Evolutionary conservation across 202 grass and related monocot species (phyloP).

Genomic region (Elaeis oleifera): DNA sequence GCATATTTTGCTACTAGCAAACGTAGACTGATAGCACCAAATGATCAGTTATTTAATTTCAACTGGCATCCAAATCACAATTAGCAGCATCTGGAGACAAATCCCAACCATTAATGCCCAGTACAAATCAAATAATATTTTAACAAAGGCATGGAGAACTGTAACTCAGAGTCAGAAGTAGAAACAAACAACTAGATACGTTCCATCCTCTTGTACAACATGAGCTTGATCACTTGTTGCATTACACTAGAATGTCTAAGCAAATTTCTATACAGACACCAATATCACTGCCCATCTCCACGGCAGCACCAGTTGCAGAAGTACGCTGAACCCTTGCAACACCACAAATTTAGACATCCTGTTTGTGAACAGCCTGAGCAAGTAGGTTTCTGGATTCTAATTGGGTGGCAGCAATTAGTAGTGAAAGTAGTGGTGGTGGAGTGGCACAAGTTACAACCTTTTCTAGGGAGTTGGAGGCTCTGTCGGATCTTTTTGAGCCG

Average conservation of each 20-base stretch:
- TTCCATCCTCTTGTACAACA: too few relatives aligned
- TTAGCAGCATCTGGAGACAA: too few relatives aligned
- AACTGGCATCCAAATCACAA: too few relatives aligned
- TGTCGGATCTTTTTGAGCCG: slow-evolving; percentile 78
- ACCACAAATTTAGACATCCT: slow-evolving; percentile 31
- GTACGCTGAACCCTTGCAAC: slow-evolving; percentile 25
- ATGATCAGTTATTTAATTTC: too few relatives aligned
- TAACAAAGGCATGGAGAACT: too few relatives aligned
- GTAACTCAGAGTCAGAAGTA: too few relatives aligned
- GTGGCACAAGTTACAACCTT: slow-evolving; percentile 5
- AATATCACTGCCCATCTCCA: slow-evolving; percentile 8
- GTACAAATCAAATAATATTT: too few relatives aligned
- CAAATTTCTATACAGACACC: slow-evolving; percentile 19
- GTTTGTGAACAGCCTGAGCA: slow-evolving; percentile 40
- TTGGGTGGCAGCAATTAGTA: slow-evolving; percentile 71
- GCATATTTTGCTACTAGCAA: too few relatives aligned
- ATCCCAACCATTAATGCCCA: too few relatives aligned
- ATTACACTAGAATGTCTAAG: not conserved
- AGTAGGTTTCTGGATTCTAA: slow-evolving; percentile 57
- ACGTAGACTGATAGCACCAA: too few relatives aligned
- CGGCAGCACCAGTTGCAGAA: slow-evolving; percentile 28
- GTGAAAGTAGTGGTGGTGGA: slow-evolving; percentile 76
- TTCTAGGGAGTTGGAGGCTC: slow-evolving; percentile 40
- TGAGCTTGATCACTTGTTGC: too few relatives aligned
- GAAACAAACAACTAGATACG: too few relatives aligned